phyloP scores from a whole-genome alignment of 2,329 filamentous ascomycete species.

The Aureobasidium sp. region DNA sequence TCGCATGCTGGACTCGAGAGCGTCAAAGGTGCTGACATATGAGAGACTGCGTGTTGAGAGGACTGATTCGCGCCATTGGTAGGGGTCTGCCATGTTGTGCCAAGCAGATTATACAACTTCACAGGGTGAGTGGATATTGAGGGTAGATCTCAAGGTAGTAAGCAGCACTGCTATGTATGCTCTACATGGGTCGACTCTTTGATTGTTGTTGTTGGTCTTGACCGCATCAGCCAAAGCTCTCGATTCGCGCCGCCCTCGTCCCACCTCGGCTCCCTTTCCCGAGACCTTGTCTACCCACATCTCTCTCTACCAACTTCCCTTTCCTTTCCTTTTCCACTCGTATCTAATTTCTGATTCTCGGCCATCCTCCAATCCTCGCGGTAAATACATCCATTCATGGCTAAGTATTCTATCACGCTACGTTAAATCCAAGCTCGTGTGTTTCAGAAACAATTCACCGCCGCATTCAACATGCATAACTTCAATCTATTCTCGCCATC shows the following conservation, averaged over 20 bases:
- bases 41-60: conserved; percentile 39
- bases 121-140: too few species aligned
- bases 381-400: neutral
- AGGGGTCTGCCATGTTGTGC: conserved; percentile 19
- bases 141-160: too few species aligned
- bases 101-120: neutral
- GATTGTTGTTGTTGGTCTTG: too few species aligned
- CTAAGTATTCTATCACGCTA: neutral
- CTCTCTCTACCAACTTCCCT: too few species aligned
- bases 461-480: conserved; percentile 10
- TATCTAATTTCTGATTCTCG: neutral
- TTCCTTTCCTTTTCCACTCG: neutral
- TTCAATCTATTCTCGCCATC: conserved; percentile 14
- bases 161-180: neutral
- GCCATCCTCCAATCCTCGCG: too few species aligned
- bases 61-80: conserved; percentile 33
- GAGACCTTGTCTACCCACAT: too few species aligned
- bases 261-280: neutral
- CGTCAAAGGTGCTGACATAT: conserved; percentile 33
- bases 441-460: conserved; percentile 13
- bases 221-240: too few species aligned
- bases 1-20: neutral
- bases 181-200: too few species aligned
- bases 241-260: too few species aligned
- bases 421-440: neutral